Percentiles rank a stretch among this genome's conserved stretches.
Conservation (phyloP, 2,329 filamentous ascomycete genomes). For the Penicillium capsulatum region DNA sequence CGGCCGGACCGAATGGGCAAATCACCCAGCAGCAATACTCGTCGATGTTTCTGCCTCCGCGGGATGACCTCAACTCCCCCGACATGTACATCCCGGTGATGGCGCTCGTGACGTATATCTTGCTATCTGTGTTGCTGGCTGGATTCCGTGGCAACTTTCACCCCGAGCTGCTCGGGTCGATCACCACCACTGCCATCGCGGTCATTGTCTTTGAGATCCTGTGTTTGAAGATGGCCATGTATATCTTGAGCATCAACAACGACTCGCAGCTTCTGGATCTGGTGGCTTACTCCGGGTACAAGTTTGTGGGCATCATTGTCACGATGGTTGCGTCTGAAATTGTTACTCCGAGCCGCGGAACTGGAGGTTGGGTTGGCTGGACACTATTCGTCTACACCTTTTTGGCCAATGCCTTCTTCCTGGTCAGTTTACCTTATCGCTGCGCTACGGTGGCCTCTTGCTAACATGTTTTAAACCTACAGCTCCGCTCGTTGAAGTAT, state of each 20-base stretch:
- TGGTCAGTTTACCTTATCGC: conserved; percentile 56
- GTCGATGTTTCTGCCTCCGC: conserved; percentile 72
- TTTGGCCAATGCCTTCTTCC: conserved; percentile 87
- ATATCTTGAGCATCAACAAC: conserved; percentile 88
- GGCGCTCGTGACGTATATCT: conserved; percentile 95
- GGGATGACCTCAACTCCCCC: conserved; percentile 94
- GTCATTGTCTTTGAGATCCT: conserved; percentile 85
- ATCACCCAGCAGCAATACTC: conserved; percentile 55
- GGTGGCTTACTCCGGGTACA: conserved; percentile 95
- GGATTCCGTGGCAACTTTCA: conserved; percentile 88
- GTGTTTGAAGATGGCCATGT: conserved; percentile 87
- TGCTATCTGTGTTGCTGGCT: conserved; percentile 84
- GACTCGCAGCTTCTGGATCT: conserved; percentile 90
- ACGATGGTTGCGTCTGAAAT: conserved; percentile 78
- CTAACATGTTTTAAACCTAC: conserved; percentile 2
- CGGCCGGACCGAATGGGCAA: conserved; percentile 52
- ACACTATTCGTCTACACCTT: conserved; percentile 86
- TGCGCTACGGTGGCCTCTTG: not conserved
- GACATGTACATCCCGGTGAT: conserved; percentile 99
- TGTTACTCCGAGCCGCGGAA: conserved; percentile 72
- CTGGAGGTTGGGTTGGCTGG: conserved; percentile 86
- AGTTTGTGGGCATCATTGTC: conserved; percentile 94
- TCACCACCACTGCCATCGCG: conserved; percentile 75
- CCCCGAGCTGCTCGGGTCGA: conserved; percentile 86
- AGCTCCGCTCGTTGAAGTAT: conserved; percentile 94